Conservation (phyloP, 2,329 filamentous ascomycete genomes). For the Epichloe sibirici region DNA sequence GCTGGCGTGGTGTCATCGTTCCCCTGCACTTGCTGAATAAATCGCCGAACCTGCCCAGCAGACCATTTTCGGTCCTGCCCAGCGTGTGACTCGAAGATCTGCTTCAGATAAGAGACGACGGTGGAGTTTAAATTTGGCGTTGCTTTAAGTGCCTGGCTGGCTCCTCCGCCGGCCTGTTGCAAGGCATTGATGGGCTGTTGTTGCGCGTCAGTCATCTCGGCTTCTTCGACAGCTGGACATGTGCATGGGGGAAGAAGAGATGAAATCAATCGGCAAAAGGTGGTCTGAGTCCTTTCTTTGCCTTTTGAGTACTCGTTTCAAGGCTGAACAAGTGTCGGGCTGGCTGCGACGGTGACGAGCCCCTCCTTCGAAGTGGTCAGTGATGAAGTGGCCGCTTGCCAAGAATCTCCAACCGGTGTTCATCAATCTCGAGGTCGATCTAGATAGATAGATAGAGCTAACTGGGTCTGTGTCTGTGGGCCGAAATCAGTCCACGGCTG, state of each 20-base stretch:
- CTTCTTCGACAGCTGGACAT: not conserved
- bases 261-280: not conserved
- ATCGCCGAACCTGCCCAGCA: slow-evolving; percentile 30
- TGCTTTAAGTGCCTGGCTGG: slow-evolving; percentile 27
- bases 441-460: no score
- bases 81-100: slow-evolving; percentile 33
- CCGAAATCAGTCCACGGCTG: no score
- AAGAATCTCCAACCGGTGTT: not conserved
- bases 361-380: not conserved
- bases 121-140: slow-evolving; percentile 29
- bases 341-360: not conserved
- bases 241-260: not conserved
- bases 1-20: slow-evolving; percentile 21
- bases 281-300: not conserved
- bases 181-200: slow-evolving; percentile 13
- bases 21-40: slow-evolving; percentile 34
- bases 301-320: not conserved
- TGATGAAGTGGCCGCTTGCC: not conserved
- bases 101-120: slow-evolving; percentile 30
- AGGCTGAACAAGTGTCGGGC: not conserved
- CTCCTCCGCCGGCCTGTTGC: slow-evolving; percentile 36
- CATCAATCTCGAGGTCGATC: no score
- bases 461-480: no score
- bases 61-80: slow-evolving; percentile 32
- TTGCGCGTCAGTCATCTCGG: slow-evolving; percentile 1